These are phyloP conservation scores for Spergularia azorica DNA, from an alignment of 179 eudicot species.

Conservation along the genomic window DNA sequence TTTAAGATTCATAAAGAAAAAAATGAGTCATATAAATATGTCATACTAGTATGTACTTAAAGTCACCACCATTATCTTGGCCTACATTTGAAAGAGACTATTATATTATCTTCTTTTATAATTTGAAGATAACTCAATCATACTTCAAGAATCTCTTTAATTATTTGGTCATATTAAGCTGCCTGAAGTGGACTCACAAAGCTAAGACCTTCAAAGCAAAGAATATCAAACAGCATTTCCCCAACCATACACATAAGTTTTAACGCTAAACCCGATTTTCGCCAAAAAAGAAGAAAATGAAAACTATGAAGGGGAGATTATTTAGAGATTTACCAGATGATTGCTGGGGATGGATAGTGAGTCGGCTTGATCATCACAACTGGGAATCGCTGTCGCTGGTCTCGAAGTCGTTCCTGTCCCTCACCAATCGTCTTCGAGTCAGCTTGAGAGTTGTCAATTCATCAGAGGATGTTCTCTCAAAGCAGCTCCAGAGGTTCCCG, in stretches of 20 bases:
- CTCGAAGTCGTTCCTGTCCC: slow-evolving; percentile 29
- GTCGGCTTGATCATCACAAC: slow-evolving; percentile 21
- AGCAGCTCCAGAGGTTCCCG: slow-evolving; percentile 23
- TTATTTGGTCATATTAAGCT: slow-evolving; percentile 7
- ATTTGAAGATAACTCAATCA: not conserved
- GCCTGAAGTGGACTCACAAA: not conserved
- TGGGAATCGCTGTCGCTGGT: slow-evolving; percentile 27
- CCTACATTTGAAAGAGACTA: not conserved
- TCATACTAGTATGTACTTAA: not conserved
- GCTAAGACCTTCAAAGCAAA: not conserved
- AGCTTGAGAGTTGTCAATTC: slow-evolving; percentile 24
- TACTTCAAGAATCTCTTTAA: slow-evolving; percentile 9
- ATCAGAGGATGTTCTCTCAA: slow-evolving; percentile 1
- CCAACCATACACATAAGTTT: not conserved
- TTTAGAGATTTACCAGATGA: slow-evolving; percentile 32
- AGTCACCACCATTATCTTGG: slow-evolving; percentile 2
- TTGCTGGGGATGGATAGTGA: slow-evolving; percentile 33
- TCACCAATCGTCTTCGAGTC: slow-evolving; percentile 25
- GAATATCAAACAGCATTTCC: not conserved
- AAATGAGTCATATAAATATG: slow-evolving; percentile 5
- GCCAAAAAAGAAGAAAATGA: not conserved
- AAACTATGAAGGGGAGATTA: slow-evolving; percentile 3
- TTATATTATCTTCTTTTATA: slow-evolving; percentile 1
- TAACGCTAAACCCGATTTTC: not conserved
- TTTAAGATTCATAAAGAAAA: not conserved